Evolutionary conservation across 352 stramenopile species (phyloP), one percentile per base, ranked within the genome.

Genomic region (Globisporangium parvum): DNA sequence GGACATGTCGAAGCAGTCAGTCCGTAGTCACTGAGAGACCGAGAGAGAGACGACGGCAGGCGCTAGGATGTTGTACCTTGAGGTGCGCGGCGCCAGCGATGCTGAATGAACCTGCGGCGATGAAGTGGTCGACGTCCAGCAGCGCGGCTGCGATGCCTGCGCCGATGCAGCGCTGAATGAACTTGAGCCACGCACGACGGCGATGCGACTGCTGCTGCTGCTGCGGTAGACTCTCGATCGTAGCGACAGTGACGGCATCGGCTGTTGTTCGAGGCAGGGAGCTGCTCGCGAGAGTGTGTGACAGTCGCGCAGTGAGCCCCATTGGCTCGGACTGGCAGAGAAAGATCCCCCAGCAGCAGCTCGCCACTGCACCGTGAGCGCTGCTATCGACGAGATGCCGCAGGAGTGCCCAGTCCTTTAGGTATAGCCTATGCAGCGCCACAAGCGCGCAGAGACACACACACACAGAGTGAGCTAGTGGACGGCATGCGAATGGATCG

Each of bases 71-170:
- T 17, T 31, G 8, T 40, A 69, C 63, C 9, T 73, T 42, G 45
- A 89, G 63, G 54, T 88, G 73, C 26, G 78, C 87, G 3, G 80
- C 80, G 33, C 69, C 76, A 28, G 61, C 47, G 28, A 91, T 69
- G 45, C 55, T 88, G 42, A 87, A 63, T 1, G 71, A 62, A n/a
- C 72, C 63, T 6, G 80, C 77, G 15, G 72, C 74, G 58, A 89
- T 81, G 56, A 91, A 89, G 64, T 91, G 76, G 67, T 91, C 77
- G 26, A 88, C 53, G 46, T 88, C 80, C 3, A 91, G 64, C 23
- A 85, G 57, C 8, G 69, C 65, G 6, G 76, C 76, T 10, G 65
- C 71, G 20, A 81, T 33, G 0, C 56, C 67, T 1, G 73, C 77
- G 2, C 75, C 46, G 31, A 78, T 26, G 40, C 70, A 82, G n/a